Evolutionary conservation across 2,329 filamentous ascomycete genomes (phyloP), one percentile per base, ranked within the genome.

Genomic region (Acephala macrosclerotiorum): DNA sequence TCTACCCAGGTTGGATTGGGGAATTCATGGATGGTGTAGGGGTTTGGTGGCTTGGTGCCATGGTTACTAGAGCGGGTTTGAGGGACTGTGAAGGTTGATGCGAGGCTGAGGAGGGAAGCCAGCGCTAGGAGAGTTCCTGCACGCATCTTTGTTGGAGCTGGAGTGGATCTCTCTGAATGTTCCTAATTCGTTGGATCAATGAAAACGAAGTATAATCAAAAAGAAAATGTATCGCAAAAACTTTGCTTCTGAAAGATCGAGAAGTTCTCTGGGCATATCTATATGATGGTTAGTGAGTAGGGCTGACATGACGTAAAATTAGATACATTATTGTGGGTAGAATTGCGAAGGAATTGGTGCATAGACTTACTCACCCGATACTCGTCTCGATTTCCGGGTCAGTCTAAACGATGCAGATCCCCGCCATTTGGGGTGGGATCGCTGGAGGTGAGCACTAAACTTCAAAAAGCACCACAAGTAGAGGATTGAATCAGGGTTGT

Each of bases 1-100:
- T 73, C 72, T 14, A 72, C 56, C 70, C 69, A 73, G 16, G 71
- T 72, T 20, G 57, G 59, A 8, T 66, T 38, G 6, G 71, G 68
- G 35, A 72, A 71, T 65, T 69, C 47, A 35, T 68, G 60, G 38
- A 68, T 61, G 9, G 49, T 35, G 14, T 33, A n/a, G 5, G 20
- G n/a, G 8, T 22, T 61, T 42, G 59, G 20, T 26, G 36, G 55
- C 26, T 3, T 35, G 42, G 12, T 14, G 22, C 12, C 49, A 16
- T 33, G n/a, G 58, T 56, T 61, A 18, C 12, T 47, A 18, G 40
- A 35, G 26, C 35, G 40, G 5, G 51, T 18, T 3, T 45, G 29
- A 55, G 36, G 63, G 47, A 40, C 9, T 1, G 38, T 26, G 58
- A 57, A 20, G 56, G 57, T n/a, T n/a, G 51, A 33, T 9, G 51